Conservation (phyloP, 2,329 filamentous ascomycete genomes). For the Fusarium sp. region DNA sequence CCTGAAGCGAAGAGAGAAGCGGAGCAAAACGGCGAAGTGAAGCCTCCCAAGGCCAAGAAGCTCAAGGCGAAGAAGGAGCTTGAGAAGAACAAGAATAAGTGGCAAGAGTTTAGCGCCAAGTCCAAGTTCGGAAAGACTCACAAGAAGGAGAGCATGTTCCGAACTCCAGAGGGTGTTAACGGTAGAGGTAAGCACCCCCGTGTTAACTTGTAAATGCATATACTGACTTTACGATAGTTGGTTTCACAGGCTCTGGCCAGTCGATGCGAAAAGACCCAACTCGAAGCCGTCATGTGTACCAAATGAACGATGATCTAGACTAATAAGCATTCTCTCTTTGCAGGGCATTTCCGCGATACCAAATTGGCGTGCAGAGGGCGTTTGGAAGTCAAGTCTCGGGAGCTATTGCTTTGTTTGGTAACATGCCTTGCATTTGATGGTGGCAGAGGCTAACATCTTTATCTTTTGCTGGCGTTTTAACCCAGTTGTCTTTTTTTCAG, state of each 20-base stretch:
- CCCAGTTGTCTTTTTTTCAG: slow-evolving; percentile 35
- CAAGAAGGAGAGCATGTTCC: slow-evolving; percentile 98
- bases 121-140: slow-evolving; percentile 73
- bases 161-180: slow-evolving; percentile 86
- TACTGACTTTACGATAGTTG: slow-evolving; percentile 71
- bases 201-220: not conserved
- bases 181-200: slow-evolving; percentile 76
- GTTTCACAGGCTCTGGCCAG: slow-evolving; percentile 95
- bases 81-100: slow-evolving; percentile 91
- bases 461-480: slow-evolving; percentile 41
- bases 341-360: slow-evolving; percentile 41
- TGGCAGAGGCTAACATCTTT: slow-evolving; percentile 59
- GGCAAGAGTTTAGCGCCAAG: slow-evolving; percentile 92
- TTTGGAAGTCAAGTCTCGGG: slow-evolving; percentile 41
- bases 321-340: slow-evolving; percentile 55
- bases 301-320: slow-evolving; percentile 80
- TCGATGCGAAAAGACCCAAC: slow-evolving; percentile 93
- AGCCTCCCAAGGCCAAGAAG: slow-evolving; percentile 85
- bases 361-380: slow-evolving; percentile 40
- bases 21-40: slow-evolving; percentile 74
- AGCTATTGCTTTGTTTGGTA: slow-evolving; percentile 51
- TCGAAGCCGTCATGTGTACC: slow-evolving; percentile 86
- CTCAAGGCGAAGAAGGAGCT: slow-evolving; percentile 92
- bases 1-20: slow-evolving; percentile 71
- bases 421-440: slow-evolving; percentile 49